Base-by-base conservation (phyloP, 2,329 filamentous ascomycete species). In the Exophiala sideris region DNA sequence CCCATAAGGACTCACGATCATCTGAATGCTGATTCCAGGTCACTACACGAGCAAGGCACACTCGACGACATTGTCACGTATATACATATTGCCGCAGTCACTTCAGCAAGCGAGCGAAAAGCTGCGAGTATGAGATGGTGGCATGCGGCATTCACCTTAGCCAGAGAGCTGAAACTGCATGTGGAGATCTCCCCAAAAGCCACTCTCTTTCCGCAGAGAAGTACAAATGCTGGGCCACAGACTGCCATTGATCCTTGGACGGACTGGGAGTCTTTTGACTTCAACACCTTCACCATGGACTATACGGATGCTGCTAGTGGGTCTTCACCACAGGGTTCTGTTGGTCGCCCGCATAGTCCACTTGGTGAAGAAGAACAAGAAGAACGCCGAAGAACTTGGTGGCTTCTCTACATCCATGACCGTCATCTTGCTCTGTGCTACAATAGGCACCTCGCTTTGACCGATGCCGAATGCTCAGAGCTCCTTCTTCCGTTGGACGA, bases 371-470 rank as follows among this genome's bases (percentile, higher is more conserved):
- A 68, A 42, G 70, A 71, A 1, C 67, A 70, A 32, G 76, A 79
- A 58, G 76, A 79, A 61, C 63, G 73, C 3, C 67, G 76, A 3
- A 66, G 76, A 5, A 71, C 74, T 0, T 79, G 77, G 50, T 79
- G 76, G 76, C 64, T 79, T 1, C 60, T 78, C 0, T 79, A 75
- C 57, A 70, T 70, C 16, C 64, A 78, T 1, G 76, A 79, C 54
- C 66, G 76, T 6, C 76, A 79, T 48, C 59, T 79, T 10, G 71
- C 73, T 0, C 64, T 79, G 8, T 77, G 73, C 2, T 77, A 74
- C 60, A 78, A 78, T 55, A 64, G 66, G 1, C 66, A 68, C 3
- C 63, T 78, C 2, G 65, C 66, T 24, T 72, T 79, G 35, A 71
- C 70, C 0, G 77, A 79, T 44, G 71, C 70, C 5, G 74, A 74